phyloP scores from a whole-genome alignment of 441 rosid genomes.

The Jatropha podagrica region DNA sequence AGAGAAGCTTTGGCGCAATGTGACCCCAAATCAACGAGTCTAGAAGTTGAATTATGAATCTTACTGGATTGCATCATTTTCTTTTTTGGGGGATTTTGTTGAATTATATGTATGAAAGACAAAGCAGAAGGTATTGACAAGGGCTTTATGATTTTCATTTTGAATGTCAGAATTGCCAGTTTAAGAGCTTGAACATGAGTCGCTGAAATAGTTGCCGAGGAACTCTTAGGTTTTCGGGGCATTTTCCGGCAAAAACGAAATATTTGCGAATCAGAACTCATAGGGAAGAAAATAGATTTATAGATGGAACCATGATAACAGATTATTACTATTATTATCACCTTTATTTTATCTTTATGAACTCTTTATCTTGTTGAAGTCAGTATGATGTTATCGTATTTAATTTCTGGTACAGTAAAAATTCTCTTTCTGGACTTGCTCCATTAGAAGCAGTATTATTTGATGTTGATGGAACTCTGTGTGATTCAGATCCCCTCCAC shows the following conservation, averaged over 20 bases:
- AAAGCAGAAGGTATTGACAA: neutral
- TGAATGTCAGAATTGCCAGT: neutral
- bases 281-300: too few species aligned
- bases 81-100: neutral
- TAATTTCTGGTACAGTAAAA: conserved; percentile 44
- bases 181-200: neutral
- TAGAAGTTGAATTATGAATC: neutral
- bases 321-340: neutral
- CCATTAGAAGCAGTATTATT: conserved; percentile 79
- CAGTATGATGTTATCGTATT: neutral
- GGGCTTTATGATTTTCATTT: neutral
- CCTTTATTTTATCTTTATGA: neutral
- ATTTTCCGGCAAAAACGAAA: too few species aligned
- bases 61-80: neutral
- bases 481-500: conserved; percentile 91
- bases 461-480: conserved; percentile 92
- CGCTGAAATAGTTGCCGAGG: neutral
- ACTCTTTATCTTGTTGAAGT: neutral
- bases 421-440: conserved; percentile 54
- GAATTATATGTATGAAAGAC: neutral
- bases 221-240: too few species aligned
- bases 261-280: too few species aligned
- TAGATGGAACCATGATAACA: neutral
- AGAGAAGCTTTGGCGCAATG: neutral
- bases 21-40: neutral